Evolutionary conservation across 352 stramenopile species (phyloP), one percentile per base, ranked within the genome.

Genomic region (Phytopythium sindhum): DNA sequence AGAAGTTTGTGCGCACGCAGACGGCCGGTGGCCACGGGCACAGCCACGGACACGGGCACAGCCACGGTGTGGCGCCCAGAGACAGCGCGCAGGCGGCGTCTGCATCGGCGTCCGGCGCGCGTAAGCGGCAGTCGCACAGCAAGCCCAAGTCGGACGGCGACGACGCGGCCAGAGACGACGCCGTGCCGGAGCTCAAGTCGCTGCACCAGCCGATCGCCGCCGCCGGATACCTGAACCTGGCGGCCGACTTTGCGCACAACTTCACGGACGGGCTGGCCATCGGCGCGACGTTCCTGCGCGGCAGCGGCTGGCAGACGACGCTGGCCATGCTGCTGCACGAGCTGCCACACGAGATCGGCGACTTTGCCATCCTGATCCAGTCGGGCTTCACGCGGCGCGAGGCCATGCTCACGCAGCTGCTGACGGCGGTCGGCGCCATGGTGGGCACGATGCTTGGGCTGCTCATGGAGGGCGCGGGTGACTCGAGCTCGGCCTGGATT

Each of bases 251-350:
- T 44, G 78, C 92, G 57, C 91, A 98, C 70, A 98, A 97, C 70
- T 98, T 98, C 63, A 98, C 93, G 11, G 93, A 98, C 69, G 93
- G 93, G 3, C 77, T 98, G 41, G 91, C 91, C 5, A 97, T 98
- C 73, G 93, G 93, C 45, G 90, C 91, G 24, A 96, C 89, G 21
- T 97, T 97, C 78, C 62, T 87, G 54, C 78, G 75, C 23, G 84
- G 74, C 51, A 95, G 67, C 67, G 89, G 74, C 52, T 94, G 75
- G 88, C 86, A 84, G 59, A 97, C 90, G 33, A 94, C 89, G 23
- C 51, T 97, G 37, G 87, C 89, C 6, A 96, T 97, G 77, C 68
- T 97, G 44, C 75, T 97, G 37, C 91, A 97, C 63, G 91, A 97
- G 68, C 65, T 97, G 61, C 91, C 91, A 33, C 91, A 97, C 70